A percentile compares a stretch with the other conserved stretches of the same genome.
These are phyloP conservation scores for Voacanga thouarsii DNA, from an alignment of 257 asterid genomes.

Conservation along the genomic window DNA sequence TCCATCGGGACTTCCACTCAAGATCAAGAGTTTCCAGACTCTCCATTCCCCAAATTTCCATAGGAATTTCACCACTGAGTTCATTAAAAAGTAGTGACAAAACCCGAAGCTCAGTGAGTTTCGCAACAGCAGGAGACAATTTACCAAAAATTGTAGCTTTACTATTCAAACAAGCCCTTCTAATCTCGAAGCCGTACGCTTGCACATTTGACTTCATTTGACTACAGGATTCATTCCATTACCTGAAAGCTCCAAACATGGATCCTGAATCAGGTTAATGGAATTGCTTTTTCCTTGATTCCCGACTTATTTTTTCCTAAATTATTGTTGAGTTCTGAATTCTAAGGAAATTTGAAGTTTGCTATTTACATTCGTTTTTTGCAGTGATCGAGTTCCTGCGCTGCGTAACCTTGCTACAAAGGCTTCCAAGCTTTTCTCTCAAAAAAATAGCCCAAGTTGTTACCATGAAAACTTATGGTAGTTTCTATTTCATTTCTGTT, in stretches of 20 bases:
- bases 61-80: too few species aligned
- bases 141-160: too few species aligned
- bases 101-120: too few species aligned
- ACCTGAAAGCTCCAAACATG: neutral
- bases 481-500: slow-evolving; percentile 7
- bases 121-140: too few species aligned
- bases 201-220: too few species aligned
- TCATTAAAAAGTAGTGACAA: too few species aligned
- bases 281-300: too few species aligned
- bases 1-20: too few species aligned
- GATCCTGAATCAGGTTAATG: slow-evolving; percentile 22
- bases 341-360: neutral
- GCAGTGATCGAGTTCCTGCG: slow-evolving; percentile 90
- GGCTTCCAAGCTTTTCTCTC: slow-evolving; percentile 75
- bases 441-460: slow-evolving; percentile 68
- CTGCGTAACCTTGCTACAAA: slow-evolving; percentile 84
- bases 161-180: too few species aligned
- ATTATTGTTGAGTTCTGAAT: neutral
- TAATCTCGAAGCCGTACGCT: too few species aligned
- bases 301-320: neutral
- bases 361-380: slow-evolving; percentile 3
- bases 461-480: slow-evolving; percentile 60
- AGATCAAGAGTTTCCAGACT: too few species aligned
- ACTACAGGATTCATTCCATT: neutral
- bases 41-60: too few species aligned